Base-by-base conservation (phyloP, 1,284 basidiomycete species). In the Wolfiporia cocos region DNA sequence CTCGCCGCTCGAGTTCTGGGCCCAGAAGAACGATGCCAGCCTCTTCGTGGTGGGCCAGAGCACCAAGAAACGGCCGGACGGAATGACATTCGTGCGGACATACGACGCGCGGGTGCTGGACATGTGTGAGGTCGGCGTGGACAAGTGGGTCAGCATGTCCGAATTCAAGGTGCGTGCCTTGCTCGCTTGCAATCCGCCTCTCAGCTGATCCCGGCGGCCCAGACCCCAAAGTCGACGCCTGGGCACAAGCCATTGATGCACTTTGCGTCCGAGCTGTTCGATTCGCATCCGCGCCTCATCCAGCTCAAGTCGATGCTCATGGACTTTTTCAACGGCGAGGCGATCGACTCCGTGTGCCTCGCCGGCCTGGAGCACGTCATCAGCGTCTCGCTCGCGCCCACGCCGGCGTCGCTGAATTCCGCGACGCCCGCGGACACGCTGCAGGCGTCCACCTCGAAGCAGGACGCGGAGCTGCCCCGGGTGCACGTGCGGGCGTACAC, bases 221-320 rank as follows among this genome's bases (percentile, higher is more conserved):
- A 94, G 87, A 86, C 86, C 34, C 71, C 81, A 29, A 96, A 96
- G 76, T 83, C 87, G 9, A 85, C 91, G 4, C 80, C 89, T 22
- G 94, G 94, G n/a, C 83, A 92, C 54, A 84, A 88, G 53, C 94
- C 95, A 38, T 67, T 98, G 52, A 86, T 99, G 71, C 92, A 96
- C 61, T 99, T 99, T 62, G 91, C 91, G 22, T 95, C 90, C 2
- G 88, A 92, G 49, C 73, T 95, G 12, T 97, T 95, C 64, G 91
- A 94, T 54, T 83, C 87, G 0, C 91, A 95, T 63, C 91, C 92
- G 3, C 83, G 88, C 3, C 92, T 86, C 63, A 70, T 82, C n/a
- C 91, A 93, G 57, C 76, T 98, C 57, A 98, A 97, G 70, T 94
- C 89, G 1, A 73, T 95, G 58, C 74, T 99, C 4, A 76, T 98